These are phyloP conservation scores for Kwoniella mangroviensis DNA, from an alignment of 768 basidiomycete species.

Conservation along the genomic window DNA sequence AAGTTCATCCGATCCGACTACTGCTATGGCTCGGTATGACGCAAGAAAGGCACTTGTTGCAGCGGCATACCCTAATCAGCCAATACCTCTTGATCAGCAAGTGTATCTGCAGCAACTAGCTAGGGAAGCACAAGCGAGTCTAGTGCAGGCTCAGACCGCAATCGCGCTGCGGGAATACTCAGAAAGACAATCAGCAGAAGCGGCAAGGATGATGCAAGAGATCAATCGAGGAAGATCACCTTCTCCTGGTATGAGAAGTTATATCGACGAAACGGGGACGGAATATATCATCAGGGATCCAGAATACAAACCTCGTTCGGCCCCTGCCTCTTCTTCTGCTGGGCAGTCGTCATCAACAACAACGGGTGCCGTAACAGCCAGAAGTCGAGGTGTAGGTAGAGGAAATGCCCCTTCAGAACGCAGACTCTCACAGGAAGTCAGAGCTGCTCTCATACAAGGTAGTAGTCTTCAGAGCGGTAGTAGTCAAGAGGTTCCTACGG, in stretches of 20 bases:
- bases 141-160: not conserved
- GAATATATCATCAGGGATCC: not conserved
- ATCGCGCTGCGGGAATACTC: not conserved
- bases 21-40: not conserved
- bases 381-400: no score
- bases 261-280: conserved; percentile 1
- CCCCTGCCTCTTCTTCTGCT: no score
- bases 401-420: no score
- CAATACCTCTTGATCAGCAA: not conserved
- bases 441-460: no score
- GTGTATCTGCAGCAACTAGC: not conserved
- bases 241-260: not conserved
- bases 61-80: not conserved
- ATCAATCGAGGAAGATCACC: not conserved
- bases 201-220: not conserved
- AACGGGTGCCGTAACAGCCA: no score
- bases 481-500: not conserved
- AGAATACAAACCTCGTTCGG: not conserved
- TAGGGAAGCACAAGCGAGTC: not conserved
- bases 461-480: not conserved
- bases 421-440: no score
- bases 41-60: not conserved
- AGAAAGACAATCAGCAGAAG: not conserved
- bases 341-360: no score
- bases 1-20: not conserved